Evolutionary conservation across 2,329 filamentous ascomycete species (phyloP), one percentile per base, ranked within the genome.

Genomic region (Capronia epimyces): DNA sequence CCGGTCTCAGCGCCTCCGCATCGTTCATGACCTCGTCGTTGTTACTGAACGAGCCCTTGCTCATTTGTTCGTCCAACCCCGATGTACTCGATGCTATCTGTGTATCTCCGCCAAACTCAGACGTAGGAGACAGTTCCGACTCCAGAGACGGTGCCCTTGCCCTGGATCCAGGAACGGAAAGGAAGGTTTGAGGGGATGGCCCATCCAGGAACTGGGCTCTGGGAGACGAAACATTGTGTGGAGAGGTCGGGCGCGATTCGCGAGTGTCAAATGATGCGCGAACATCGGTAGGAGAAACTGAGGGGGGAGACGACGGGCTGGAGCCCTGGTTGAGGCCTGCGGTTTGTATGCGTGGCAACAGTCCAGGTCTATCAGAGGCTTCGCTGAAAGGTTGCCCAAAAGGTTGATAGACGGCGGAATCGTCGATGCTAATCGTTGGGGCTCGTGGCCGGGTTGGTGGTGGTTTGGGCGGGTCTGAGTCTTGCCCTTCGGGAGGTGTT

Each of bases 171-270:
- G 83, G 83, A 1, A 87, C 83, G 0, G 81, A 75, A 25, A 86
- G 71, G 61, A 82, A 83, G 47, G 77, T 79, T 16, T 75, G 70
- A 3, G 69, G 66, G 47, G 75, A 68, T n/a, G 68, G 62, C 22
- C 79, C 78, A 25, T 71, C 71, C 60, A 71, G 71, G 59, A 75
- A 76, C 16, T 73, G 68, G 9, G 75, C 75, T 45, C 56, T 49
- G 2, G 82, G 81, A 9, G 82, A 84, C 0, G 81, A 84, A 34
- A 85, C 69, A 67, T 86, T 84, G 64, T 85, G 82, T 4, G 82
- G 80, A 34, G 82, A 85, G 2, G 77, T 82, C 9, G 82, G 82
- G 60, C 81, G 71, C 61, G 79, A 82, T 40, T 80, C 79, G 55
- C 73, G 72, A 58, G 73, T 79, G 32, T 84, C 81, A 44, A 68